These are phyloP conservation scores for Scedosporium apiospermum DNA, from an alignment of 2,329 filamentous ascomycete genomes.

Conservation along the genomic window DNA sequence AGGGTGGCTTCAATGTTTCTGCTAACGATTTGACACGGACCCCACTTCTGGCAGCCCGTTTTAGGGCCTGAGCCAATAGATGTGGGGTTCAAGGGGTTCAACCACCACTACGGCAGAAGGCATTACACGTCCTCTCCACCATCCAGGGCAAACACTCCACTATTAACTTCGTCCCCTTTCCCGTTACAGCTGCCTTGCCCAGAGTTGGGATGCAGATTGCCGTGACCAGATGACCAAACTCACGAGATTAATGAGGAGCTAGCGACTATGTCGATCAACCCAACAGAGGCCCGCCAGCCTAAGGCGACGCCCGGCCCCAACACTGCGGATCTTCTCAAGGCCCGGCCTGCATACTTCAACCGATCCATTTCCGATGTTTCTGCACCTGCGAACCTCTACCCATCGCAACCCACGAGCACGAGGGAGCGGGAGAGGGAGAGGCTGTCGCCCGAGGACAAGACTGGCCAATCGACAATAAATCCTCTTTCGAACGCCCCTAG, in stretches of 20 bases:
- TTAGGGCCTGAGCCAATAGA: no score
- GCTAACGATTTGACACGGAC: no score
- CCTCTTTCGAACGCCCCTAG: not conserved
- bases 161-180: not conserved
- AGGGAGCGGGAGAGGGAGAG: not conserved
- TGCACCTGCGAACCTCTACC: not conserved
- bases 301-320: not conserved
- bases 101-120: no score
- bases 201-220: not conserved
- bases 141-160: no score
- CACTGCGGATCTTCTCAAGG: not conserved
- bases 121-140: no score
- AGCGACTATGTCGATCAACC: constrained; percentile 2
- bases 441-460: not conserved
- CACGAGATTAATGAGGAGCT: not conserved
- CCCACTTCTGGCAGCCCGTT: no score
- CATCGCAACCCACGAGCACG: not conserved
- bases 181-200: not conserved
- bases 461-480: not conserved
- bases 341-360: not conserved
- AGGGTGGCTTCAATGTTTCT: no score
- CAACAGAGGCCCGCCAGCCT: not conserved
- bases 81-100: no score
- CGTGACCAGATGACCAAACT: not conserved
- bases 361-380: constrained; percentile 2